These are phyloP conservation scores for Rubia peregrina DNA, from an alignment of 305 asterid genomes.

Conservation along the genomic window DNA sequence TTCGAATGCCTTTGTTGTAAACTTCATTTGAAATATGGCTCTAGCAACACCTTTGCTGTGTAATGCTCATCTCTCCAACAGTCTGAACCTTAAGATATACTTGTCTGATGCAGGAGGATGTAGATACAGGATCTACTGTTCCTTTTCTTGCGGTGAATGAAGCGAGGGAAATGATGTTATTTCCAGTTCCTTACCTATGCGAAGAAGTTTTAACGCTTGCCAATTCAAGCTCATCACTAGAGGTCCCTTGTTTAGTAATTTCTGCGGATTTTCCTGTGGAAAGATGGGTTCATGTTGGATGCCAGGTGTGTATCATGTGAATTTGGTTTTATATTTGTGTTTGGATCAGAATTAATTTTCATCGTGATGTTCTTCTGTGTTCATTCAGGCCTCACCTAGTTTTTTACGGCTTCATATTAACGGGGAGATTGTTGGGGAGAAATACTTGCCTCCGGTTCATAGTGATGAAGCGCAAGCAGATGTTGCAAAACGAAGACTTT, in stretches of 20 bases:
- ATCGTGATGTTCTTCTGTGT: neutral
- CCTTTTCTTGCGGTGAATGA: slow-evolving; percentile 74
- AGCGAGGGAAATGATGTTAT: slow-evolving; percentile 46
- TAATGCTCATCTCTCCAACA: slow-evolving; percentile 1
- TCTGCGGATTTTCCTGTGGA: slow-evolving; percentile 46
- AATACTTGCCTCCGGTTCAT: slow-evolving; percentile 32
- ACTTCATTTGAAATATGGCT: neutral
- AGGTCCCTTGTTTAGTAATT: slow-evolving; percentile 34
- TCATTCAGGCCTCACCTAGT: slow-evolving; percentile 44
- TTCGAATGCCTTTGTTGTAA: neutral
- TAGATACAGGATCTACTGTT: slow-evolving; percentile 28
- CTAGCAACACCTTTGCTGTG: neutral
- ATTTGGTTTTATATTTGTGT: neutral
- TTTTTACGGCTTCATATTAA: slow-evolving; percentile 52
- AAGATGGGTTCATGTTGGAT: slow-evolving; percentile 90
- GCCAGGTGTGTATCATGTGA: slow-evolving; percentile 45
- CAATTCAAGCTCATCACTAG: slow-evolving; percentile 27
- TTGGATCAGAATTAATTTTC: slow-evolving; percentile 1
- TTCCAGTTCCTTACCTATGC: slow-evolving; percentile 40
- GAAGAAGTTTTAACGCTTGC: slow-evolving; percentile 42
- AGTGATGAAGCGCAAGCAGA: slow-evolving; percentile 30
- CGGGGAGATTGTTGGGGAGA: slow-evolving; percentile 64
- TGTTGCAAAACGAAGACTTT: slow-evolving; percentile 29
- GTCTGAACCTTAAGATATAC: neutral
- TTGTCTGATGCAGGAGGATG: slow-evolving; percentile 45